Percentiles rank a stretch among this genome's conserved stretches.
phyloP scores from a whole-genome alignment of 2,329 filamentous ascomycete species.

The Penicillium palitans region DNA sequence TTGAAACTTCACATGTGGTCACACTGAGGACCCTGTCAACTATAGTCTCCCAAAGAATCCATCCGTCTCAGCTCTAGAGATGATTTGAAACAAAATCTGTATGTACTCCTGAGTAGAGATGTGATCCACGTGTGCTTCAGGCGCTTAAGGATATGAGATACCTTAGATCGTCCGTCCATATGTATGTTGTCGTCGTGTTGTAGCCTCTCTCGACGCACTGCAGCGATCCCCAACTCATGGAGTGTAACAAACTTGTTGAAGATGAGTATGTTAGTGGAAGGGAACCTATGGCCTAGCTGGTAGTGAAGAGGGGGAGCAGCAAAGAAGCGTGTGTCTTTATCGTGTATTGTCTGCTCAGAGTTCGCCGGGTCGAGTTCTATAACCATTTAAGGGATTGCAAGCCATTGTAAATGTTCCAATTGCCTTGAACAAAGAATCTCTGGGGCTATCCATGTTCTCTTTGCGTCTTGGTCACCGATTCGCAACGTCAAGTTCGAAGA shows the following conservation, averaged over 20 bases:
- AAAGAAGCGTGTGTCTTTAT: background rate
- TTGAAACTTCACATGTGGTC: background rate
- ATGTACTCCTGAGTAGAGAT: background rate
- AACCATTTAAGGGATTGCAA: background rate
- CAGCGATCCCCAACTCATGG: rapidly evolving
- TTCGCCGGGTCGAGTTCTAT: too few relatives aligned
- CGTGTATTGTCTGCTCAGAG: background rate
- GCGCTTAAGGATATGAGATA: too few relatives aligned
- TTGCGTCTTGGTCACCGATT: background rate
- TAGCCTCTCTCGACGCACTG: background rate
- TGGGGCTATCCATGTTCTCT: background rate
- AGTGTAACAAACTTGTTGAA: background rate
- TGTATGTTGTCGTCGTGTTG: too few relatives aligned
- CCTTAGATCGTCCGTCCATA: background rate
- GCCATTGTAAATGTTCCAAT: background rate
- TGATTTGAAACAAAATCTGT: background rate
- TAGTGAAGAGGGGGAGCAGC: background rate
- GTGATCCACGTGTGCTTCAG: background rate
- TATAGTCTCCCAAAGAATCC: background rate
- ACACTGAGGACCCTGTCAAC: too few relatives aligned
- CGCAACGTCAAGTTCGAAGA: background rate
- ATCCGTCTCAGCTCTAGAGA: background rate
- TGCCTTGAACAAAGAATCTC: too few relatives aligned
- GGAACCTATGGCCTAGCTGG: rapidly evolving
- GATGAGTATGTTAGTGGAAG: background rate